Evolutionary conservation across 2,329 filamentous ascomycete genomes (phyloP).

Genomic region (Alternaria sp.): DNA sequence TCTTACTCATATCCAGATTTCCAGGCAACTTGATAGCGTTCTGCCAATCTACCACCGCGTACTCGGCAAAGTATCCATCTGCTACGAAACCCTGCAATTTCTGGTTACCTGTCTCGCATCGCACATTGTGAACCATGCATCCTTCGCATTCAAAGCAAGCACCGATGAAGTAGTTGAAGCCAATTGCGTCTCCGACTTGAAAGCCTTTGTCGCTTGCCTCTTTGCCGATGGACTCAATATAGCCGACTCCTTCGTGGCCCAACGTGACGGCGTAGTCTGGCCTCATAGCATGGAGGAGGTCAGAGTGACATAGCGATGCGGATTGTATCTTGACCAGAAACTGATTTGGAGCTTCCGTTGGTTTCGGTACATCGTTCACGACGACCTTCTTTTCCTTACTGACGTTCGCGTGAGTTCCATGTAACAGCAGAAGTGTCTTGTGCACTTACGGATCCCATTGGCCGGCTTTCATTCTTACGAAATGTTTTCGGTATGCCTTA

Average conservation of each 20-base stretch:
- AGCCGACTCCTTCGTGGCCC: conserved; percentile 59
- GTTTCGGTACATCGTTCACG: conserved; percentile 41
- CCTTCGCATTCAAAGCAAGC: conserved; percentile 60
- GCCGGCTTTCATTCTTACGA: conserved; percentile 13
- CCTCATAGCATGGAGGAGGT: conserved; percentile 37
- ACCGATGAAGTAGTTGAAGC: conserved; percentile 58
- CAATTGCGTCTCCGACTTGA: conserved; percentile 56
- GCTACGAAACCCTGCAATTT: conserved; percentile 54
- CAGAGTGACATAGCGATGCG: conserved; percentile 45
- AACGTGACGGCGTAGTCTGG: conserved; percentile 47
- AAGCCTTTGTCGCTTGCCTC: conserved; percentile 53
- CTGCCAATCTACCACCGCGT: conserved; percentile 57
- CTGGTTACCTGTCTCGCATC: conserved; percentile 52
- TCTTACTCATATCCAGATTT: conserved; percentile 44
- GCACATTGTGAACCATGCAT: conserved; percentile 57
- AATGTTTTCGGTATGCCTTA: too few species aligned
- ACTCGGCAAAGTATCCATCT: conserved; percentile 60
- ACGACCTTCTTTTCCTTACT: conserved; percentile 42
- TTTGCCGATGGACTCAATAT: conserved; percentile 51
- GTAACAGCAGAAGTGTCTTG: too few species aligned
- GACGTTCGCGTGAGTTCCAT: background rate
- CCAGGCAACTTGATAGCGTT: conserved; percentile 56
- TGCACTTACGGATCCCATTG: conserved; percentile 16
- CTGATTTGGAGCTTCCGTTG: conserved; percentile 32
- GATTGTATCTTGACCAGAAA: conserved; percentile 44